Percentiles rank a stretch among this genome's conserved stretches.
These are phyloP conservation scores for Psidium friedrichsthalianum DNA, from an alignment of 345 rosid species.

Conservation along the genomic window DNA sequence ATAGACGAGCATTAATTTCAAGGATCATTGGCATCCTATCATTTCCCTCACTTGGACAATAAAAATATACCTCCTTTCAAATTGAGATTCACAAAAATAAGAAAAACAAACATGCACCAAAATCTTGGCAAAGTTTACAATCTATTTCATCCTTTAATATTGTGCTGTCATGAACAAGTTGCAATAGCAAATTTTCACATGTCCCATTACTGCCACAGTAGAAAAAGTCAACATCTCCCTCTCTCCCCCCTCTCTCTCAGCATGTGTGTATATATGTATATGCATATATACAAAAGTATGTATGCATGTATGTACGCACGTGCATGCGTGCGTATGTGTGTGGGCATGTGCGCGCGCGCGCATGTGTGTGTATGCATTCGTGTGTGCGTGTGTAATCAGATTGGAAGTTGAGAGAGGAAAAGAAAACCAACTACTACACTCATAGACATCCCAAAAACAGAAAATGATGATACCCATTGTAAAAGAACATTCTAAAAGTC, in stretches of 20 bases:
- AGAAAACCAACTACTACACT: too few species aligned
- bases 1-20: background rate
- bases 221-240: background rate
- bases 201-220: background rate
- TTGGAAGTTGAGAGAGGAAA: too few species aligned
- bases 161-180: background rate
- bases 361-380: too few species aligned
- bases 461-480: too few species aligned
- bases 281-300: too few species aligned
- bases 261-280: too few species aligned
- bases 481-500: too few species aligned
- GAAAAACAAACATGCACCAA: background rate
- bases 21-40: background rate
- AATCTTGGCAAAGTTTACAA: background rate
- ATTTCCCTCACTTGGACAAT: background rate
- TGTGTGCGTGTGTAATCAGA: too few species aligned
- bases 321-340: too few species aligned
- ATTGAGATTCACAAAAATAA: background rate
- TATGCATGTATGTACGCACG: too few species aligned
- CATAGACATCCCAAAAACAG: too few species aligned
- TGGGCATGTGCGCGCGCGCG: too few species aligned
- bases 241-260: background rate
- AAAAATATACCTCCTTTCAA: background rate
- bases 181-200: background rate
- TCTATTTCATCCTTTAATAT: background rate